Evolutionary conservation across 768 basidiomycete species (phyloP).

Genomic region (Pholiota microspora): DNA sequence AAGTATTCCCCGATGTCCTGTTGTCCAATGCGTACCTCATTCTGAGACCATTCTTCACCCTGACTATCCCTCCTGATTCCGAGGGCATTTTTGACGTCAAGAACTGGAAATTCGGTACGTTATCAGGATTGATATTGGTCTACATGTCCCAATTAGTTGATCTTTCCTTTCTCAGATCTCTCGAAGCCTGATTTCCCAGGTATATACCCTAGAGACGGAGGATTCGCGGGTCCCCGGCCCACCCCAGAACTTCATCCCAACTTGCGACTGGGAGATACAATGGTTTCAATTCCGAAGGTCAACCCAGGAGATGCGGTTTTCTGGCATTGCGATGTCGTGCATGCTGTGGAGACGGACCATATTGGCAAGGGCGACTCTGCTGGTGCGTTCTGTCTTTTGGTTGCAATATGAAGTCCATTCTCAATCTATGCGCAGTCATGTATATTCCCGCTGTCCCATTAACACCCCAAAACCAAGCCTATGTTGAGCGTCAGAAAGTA

Average conservation of each 20-base stretch:
- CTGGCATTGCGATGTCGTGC: constrained; percentile 67
- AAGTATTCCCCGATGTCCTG: constrained; percentile 63
- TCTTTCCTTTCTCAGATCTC: constrained; percentile 31
- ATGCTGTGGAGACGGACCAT: constrained; percentile 51
- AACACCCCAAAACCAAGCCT: constrained; percentile 59
- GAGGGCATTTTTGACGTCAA: constrained; percentile 44
- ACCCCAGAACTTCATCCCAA: constrained; percentile 65
- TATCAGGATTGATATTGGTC: not conserved
- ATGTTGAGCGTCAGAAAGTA: constrained; percentile 61
- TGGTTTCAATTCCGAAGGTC: constrained; percentile 71
- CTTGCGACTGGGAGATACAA: constrained; percentile 57
- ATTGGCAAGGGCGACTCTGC: constrained; percentile 54
- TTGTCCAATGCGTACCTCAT: constrained; percentile 73
- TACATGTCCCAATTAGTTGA: not conserved
- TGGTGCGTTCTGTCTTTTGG: constrained; percentile 28
- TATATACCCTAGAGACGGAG: constrained; percentile 36
- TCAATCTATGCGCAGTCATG: constrained; percentile 49
- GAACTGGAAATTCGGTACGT: constrained; percentile 53
- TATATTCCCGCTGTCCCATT: constrained; percentile 75
- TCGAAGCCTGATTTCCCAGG: constrained; percentile 52
- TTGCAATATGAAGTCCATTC: not conserved
- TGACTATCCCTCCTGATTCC: constrained; percentile 36
- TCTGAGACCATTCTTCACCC: constrained; percentile 74
- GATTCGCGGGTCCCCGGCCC: constrained; percentile 44
- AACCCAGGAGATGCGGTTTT: constrained; percentile 77